Base-by-base conservation (phyloP, 2,329 filamentous ascomycete genomes). In the Hymenoscyphus albidus region DNA sequence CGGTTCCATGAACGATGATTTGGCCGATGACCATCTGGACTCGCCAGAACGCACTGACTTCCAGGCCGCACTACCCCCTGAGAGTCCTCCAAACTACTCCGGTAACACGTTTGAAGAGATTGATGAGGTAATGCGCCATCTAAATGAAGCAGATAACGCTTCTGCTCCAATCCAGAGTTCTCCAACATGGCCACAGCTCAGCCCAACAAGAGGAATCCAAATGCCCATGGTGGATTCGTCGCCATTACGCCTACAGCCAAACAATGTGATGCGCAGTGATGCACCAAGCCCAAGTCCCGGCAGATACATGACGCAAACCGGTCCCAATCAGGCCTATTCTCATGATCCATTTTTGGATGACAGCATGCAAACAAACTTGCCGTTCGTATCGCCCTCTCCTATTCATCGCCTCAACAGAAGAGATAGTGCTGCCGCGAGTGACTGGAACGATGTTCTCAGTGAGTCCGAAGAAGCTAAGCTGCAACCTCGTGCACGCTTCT, bases 371-470 rank as follows among this genome's bases (percentile, higher is more conserved):
- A 70, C 76, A 70, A 78, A 79, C 40, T 70, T 78, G 22, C 80
- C 80, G 57, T 82, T 80, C 1, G 81, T 82, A 56, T 82, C 83
- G 27, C 81, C 84, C 44, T 81, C 84, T 27, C 82, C 83, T 61
- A 79, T 92, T 38, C 85, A 85, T 64, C 84, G 85, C 62, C 81
- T 92, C 62, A 86, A 88, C 70, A 84, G 82, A 65, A 83, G 82
- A 40, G 84, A 85, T 35, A 87, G 85, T 67, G 80, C 88, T 16
- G 87, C 89, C 31, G 85, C 88, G 65, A 97, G 93, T 74, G 94
- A 98, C 76, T 99, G 95, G 95, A 93, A 96, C 73, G 90, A 90
- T 74, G 87, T 89, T 58, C 88, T 97, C 67, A 89, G 90, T 10
- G 91, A 92, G 18, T 88, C 89, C 40, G 91, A 96, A 72, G 92